Evolutionary conservation across 768 basidiomycete species (phyloP), one percentile per base, ranked within the genome.

Genomic region (Macrolepiota dolichaula): DNA sequence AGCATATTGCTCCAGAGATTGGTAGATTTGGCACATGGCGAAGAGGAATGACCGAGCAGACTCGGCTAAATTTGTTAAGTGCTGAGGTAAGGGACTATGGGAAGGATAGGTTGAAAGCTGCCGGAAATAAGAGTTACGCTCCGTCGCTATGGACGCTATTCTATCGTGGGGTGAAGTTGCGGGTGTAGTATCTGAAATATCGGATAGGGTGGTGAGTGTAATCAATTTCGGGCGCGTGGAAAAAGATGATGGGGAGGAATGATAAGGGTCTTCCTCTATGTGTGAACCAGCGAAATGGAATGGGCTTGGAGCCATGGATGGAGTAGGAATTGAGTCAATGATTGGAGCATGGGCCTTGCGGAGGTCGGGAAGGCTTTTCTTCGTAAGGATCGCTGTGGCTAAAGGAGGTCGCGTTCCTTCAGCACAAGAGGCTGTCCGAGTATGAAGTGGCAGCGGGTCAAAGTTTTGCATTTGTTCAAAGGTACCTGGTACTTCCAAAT

Each of bases 11-110:
- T 92, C 87, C 46, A 99, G 77, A 0, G 92, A 87, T 66, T 94
- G 87, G 70, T 96, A 91, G 46, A 98, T 84, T 73, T 98, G 96
- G 44, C 92, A 92, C 64, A 94, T 80, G 2, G 94, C 90, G 70
- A 97, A 98, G 40, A 98, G 81, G 59, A 98, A 87, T 24, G 92
- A 94, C 27, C 97, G 88, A 50, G 93, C 88, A n/a, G 90, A 88
- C 68, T 98, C 94, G 47, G 94, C 81, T 46, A 96, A 79, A 42
- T 79, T 79, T 22, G 86, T 74, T 7, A 98, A 77, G 13, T 89
- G 75, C 15, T 80, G 75, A 0, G 96, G 92, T 9, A 97, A 82
- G 19, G 86, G 79, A 65, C 82, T 84, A 19, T 86, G 81, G 35
- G 85, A 74, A 1, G 90, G 89, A 4, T 94, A 76, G 35, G 88